These are phyloP conservation scores for Cyclanthera cordifolia DNA, from an alignment of 306 rosid genomes.

Conservation along the genomic window DNA sequence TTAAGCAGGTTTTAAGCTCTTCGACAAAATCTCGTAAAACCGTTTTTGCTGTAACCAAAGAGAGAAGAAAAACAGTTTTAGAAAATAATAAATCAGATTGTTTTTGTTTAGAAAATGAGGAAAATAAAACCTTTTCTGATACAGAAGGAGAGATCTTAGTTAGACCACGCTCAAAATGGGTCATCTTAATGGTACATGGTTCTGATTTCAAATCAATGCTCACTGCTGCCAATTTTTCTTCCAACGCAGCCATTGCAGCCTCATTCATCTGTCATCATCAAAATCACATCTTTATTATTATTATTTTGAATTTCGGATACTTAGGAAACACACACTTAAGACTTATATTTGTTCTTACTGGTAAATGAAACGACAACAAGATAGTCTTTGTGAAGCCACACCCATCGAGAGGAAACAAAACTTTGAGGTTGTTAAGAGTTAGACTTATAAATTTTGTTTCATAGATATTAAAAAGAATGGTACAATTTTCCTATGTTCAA, in stretches of 20 bases:
- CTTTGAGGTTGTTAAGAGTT: no score
- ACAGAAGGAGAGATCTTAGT: conserved; percentile 8
- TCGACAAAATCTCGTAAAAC: neutral
- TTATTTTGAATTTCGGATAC: no score
- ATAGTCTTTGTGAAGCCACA: no score
- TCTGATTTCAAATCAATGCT: neutral
- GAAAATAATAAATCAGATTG: neutral
- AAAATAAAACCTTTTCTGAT: neutral
- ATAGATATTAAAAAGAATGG: no score
- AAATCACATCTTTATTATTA: neutral
- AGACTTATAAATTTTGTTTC: no score
- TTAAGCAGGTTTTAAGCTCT: conserved; percentile 7
- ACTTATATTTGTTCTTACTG: no score
- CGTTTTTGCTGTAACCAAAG: conserved; percentile 1
- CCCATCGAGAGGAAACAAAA: no score
- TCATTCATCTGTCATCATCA: conserved; percentile 3
- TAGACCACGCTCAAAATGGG: neutral
- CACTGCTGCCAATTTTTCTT: neutral
- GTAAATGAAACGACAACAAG: no score
- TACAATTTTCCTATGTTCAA: no score
- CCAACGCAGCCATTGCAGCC: conserved; percentile 12
- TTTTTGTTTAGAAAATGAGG: neutral
- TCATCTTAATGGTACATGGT: neutral
- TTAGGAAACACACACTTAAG: no score
- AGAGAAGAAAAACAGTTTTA: neutral